Conservation (phyloP, 257 asterid species). For the Cinchona pubescens region DNA sequence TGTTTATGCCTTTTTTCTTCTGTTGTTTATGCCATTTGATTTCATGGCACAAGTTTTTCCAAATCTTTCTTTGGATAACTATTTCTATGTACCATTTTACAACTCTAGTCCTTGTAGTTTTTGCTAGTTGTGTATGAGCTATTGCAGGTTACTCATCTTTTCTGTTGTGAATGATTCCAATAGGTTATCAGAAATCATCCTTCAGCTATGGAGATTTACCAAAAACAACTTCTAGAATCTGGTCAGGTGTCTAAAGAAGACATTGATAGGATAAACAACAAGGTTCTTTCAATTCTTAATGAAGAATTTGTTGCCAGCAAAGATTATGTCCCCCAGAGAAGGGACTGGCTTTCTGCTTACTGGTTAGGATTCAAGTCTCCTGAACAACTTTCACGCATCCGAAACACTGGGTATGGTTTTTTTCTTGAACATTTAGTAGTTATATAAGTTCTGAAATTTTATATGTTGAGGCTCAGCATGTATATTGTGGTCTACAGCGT, state of each 20-base stretch:
- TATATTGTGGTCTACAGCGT: conserved; percentile 48
- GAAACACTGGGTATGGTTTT: conserved; percentile 73
- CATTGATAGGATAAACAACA: conserved; percentile 63
- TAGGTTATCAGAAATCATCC: conserved; percentile 87
- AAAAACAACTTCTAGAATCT: conserved; percentile 68
- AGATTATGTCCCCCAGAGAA: conserved; percentile 73
- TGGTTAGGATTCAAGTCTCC: conserved; percentile 96
- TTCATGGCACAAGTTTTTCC: not conserved
- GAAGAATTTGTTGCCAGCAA: conserved; percentile 96
- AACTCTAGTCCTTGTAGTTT: not conserved
- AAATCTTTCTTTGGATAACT: not conserved
- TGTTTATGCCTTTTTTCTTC: too few species aligned
- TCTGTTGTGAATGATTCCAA: conserved; percentile 29
- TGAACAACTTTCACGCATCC: conserved; percentile 82
- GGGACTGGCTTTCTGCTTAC: conserved; percentile 99
- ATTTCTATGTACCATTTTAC: not conserved
- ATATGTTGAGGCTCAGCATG: conserved; percentile 12
- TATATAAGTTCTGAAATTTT: not conserved
- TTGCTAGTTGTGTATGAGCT: not conserved
- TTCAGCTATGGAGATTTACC: conserved; percentile 81
- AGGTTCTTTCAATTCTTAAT: conserved; percentile 73
- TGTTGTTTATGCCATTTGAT: not conserved
- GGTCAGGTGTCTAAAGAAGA: conserved; percentile 68
- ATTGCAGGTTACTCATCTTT: not conserved
- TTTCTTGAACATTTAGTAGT: conserved; percentile 10